phyloP scores from a whole-genome alignment of 805 yeast genomes.

The Nakazawaea ambrosiae region DNA sequence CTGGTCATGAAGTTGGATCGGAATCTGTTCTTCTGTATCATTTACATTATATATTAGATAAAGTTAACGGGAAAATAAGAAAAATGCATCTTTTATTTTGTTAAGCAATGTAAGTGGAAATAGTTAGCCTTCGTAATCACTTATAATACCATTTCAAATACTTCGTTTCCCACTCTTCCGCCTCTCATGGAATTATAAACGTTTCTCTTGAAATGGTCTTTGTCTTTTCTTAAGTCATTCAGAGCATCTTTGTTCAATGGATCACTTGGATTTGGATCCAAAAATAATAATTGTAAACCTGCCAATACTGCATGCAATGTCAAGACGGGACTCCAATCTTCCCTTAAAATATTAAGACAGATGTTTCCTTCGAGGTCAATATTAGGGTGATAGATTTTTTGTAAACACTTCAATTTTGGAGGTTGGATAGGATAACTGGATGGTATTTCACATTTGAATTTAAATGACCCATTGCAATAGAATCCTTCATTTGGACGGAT shows the following conservation, averaged over 20 bases:
- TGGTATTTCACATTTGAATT: slow-evolving; percentile 57
- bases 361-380: slow-evolving; percentile 87
- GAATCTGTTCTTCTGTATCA: neutral
- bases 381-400: slow-evolving; percentile 86
- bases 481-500: slow-evolving; percentile 68
- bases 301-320: slow-evolving; percentile 74
- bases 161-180: slow-evolving; percentile 46
- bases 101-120: no score
- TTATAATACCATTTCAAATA: slow-evolving; percentile 53
- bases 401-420: slow-evolving; percentile 70
- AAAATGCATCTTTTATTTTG: no score
- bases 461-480: slow-evolving; percentile 63
- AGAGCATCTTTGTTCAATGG: slow-evolving; percentile 94
- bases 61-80: no score
- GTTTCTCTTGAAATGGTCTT: slow-evolving; percentile 42
- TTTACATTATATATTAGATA: neutral
- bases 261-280: slow-evolving; percentile 88
- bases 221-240: slow-evolving; percentile 38
- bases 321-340: slow-evolving; percentile 95
- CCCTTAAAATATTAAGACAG: slow-evolving; percentile 84
- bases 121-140: no score
- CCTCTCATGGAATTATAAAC: slow-evolving; percentile 71
- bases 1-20: neutral
- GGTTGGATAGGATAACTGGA: slow-evolving; percentile 87
- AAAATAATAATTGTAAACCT: slow-evolving; percentile 77